Evolutionary conservation across 2,329 filamentous ascomycete genomes (phyloP).

Genomic region (Pseudogymnoascus destructans): DNA sequence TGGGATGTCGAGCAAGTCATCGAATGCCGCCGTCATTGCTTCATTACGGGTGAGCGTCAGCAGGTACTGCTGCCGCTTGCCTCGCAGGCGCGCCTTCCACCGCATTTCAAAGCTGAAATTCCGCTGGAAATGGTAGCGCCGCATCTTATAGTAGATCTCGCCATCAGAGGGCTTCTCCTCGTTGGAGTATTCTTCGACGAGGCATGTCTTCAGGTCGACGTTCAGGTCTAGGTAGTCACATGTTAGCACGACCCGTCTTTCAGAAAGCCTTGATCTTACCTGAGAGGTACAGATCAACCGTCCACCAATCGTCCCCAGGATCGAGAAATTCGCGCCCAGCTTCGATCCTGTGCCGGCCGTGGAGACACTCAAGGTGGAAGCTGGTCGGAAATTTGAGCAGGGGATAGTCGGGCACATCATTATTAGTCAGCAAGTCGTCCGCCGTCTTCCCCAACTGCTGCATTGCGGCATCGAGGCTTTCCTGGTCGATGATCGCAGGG

Average conservation of each 20-base stretch:
- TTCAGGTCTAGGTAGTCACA: conserved; percentile 20
- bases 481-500: conserved; percentile 22
- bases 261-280: conserved; percentile 1
- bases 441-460: no score
- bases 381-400: no score
- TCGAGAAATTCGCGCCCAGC: conserved; percentile 14
- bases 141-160: conserved; percentile 25
- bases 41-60: neutral
- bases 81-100: conserved; percentile 14
- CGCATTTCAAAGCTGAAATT: conserved; percentile 12
- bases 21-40: conserved; percentile 12
- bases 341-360: conserved; percentile 13
- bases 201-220: conserved; percentile 17
- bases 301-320: conserved; percentile 12
- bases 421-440: conserved; percentile 13
- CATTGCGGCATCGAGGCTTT: conserved; percentile 19
- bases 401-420: no score
- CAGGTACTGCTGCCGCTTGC: neutral
- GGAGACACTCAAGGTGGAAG: conserved; percentile 2
- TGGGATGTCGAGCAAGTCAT: conserved; percentile 13
- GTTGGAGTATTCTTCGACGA: conserved; percentile 25
- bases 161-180: conserved; percentile 21
- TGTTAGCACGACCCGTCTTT: neutral
- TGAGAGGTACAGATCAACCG: conserved; percentile 12
- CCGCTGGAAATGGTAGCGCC: conserved; percentile 17